Evolutionary conservation across 73 alveolate genomes (phyloP).

Genomic region (Paramecium octaurelia): DNA sequence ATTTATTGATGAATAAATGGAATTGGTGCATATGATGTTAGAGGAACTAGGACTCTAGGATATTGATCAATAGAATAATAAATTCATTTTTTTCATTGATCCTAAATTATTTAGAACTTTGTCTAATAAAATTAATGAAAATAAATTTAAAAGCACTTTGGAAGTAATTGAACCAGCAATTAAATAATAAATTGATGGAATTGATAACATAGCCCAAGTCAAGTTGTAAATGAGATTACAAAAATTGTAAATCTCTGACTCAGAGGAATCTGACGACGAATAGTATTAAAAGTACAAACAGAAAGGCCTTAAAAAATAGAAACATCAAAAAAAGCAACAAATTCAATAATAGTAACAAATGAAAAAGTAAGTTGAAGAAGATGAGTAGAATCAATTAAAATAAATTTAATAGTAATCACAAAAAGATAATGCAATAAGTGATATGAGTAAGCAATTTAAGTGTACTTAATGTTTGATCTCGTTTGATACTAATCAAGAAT

Average conservation of each 20-base stretch:
- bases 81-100: slow-evolving; percentile 23
- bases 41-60: neutral
- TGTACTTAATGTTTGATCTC: slow-evolving; percentile 63
- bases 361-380: slow-evolving; percentile 10
- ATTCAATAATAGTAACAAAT: slow-evolving; percentile 8
- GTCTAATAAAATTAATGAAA: neutral
- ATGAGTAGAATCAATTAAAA: neutral
- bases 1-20: slow-evolving; percentile 29
- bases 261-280: slow-evolving; percentile 27
- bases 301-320: neutral
- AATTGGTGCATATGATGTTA: slow-evolving; percentile 7
- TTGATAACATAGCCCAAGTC: slow-evolving; percentile 28
- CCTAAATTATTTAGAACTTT: slow-evolving; percentile 48
- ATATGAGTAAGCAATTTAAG: neutral
- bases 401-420: slow-evolving; percentile 22
- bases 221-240: neutral
- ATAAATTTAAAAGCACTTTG: neutral
- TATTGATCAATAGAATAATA: slow-evolving; percentile 26
- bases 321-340: neutral
- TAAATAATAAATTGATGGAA: slow-evolving; percentile 23
- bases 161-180: neutral
- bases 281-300: slow-evolving; percentile 16
- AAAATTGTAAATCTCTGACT: slow-evolving; percentile 37
- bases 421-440: neutral
- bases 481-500: slow-evolving; percentile 63